Conservation (phyloP, 768 basidiomycete species). For the Pleurotus platypus region DNA sequence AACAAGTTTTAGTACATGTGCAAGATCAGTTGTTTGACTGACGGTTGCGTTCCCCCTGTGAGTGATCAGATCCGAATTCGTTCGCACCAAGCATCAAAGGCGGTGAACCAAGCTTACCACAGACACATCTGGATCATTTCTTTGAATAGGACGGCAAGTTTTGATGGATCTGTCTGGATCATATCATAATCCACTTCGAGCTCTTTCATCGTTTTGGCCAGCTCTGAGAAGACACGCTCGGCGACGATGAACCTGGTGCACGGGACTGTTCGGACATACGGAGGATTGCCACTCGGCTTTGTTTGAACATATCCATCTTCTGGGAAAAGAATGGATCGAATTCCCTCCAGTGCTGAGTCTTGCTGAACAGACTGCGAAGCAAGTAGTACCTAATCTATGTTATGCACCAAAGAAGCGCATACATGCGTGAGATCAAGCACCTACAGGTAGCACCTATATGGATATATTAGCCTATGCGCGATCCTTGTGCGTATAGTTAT, state of each 20-base stretch:
- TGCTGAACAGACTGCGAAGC: constrained; percentile 67
- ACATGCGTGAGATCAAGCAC: constrained; percentile 18
- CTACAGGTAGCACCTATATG: constrained; percentile 68
- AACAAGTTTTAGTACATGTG: not conserved
- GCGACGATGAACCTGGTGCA: not conserved
- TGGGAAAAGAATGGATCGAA: constrained; percentile 79
- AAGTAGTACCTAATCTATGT: constrained; percentile 67
- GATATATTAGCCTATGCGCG: not conserved
- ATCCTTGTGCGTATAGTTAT: not conserved
- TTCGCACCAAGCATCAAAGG: not conserved
- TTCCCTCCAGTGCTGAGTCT: constrained; percentile 63
- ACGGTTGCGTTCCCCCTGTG: constrained; percentile 93
- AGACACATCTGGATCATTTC: constrained; percentile 91
- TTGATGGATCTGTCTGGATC: constrained; percentile 43
- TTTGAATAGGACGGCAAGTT: constrained; percentile 63
- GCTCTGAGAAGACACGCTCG: constrained; percentile 39
- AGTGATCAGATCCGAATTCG: not conserved
- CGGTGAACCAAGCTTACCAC: constrained; percentile 42
- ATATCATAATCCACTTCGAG: constrained; percentile 47
- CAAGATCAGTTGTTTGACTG: constrained; percentile 12
- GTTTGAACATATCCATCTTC: constrained; percentile 80
- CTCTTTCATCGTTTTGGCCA: constrained; percentile 70
- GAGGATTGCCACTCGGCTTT: constrained; percentile 72
- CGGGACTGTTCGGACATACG: constrained; percentile 42
- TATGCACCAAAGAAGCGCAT: not conserved